A percentile compares a stretch with the other conserved stretches of the same genome.
Conservation (phyloP, 306 rosid species). For the Albizia julibrissin region DNA sequence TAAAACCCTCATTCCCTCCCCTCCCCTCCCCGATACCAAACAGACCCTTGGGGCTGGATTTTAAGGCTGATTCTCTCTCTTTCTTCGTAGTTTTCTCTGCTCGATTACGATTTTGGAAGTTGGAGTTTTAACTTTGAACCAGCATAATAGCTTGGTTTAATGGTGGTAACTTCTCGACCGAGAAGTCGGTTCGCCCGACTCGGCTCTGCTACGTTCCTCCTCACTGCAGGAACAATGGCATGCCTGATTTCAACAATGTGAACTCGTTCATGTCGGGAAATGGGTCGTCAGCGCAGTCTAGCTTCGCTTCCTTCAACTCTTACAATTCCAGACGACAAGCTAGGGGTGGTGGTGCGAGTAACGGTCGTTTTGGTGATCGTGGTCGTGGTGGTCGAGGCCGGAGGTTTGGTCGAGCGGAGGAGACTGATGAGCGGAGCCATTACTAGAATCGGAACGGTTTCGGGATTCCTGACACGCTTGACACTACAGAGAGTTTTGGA, state of each 20-base stretch:
- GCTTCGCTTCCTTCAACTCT: background rate
- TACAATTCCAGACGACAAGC: conserved; percentile 19
- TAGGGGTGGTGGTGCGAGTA: conserved; percentile 14
- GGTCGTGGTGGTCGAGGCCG: conserved; percentile 17
- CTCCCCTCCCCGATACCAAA: too few relatives aligned
- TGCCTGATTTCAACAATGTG: background rate
- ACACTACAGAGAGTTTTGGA: conserved; percentile 7
- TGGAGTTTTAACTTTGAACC: background rate
- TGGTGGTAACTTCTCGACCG: conserved; percentile 26
- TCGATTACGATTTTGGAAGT: background rate
- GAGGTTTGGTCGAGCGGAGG: background rate
- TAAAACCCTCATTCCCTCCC: too few relatives aligned
- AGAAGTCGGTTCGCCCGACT: conserved; percentile 26
- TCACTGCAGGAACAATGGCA: conserved; percentile 14
- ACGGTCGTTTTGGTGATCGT: conserved; percentile 6
- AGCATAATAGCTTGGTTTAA: conserved; percentile 51
- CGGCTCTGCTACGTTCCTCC: conserved; percentile 47
- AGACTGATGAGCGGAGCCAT: background rate
- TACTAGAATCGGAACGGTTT: background rate
- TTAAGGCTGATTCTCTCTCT: background rate
- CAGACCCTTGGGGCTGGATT: background rate
- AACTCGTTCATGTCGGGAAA: background rate
- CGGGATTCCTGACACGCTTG: conserved; percentile 22
- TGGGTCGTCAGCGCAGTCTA: conserved; percentile 21
- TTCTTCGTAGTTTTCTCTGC: background rate